A percentile compares a stretch with the other conserved stretches of the same genome.
Conservation (phyloP, 768 basidiomycete genomes). For the Russula ochroleuca region DNA sequence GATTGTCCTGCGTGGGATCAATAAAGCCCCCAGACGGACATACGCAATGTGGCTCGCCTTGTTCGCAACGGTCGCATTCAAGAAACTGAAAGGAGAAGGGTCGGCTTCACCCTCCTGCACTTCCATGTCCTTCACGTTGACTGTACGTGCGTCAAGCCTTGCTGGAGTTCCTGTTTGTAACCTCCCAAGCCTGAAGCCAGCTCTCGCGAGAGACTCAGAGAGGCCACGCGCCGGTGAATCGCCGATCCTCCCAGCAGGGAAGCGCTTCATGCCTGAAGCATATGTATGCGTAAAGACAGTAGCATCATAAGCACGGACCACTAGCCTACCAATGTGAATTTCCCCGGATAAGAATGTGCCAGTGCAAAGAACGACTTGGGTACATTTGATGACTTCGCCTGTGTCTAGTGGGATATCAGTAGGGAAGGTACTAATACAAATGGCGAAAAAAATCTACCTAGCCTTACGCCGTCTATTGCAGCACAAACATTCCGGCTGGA, state of each 20-base stretch:
- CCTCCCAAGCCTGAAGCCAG: slow-evolving; percentile 79
- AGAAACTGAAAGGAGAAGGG: slow-evolving; percentile 72
- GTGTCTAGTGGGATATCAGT: slow-evolving; percentile 45
- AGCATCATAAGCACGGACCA: background rate
- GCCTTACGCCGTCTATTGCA: slow-evolving; percentile 56
- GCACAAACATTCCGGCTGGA: slow-evolving; percentile 42
- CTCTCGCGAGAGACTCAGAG: slow-evolving; percentile 65
- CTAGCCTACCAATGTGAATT: slow-evolving; percentile 70
- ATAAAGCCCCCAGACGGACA: no score
- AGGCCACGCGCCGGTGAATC: slow-evolving; percentile 70
- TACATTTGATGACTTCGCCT: slow-evolving; percentile 70
- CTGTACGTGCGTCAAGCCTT: slow-evolving; percentile 62
- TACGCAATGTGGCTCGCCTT: slow-evolving; percentile 40
- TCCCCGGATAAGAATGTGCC: slow-evolving; percentile 90
- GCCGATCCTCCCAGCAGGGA: slow-evolving; percentile 73
- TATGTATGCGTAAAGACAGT: background rate
- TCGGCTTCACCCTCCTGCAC: slow-evolving; percentile 62
- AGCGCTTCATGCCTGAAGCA: slow-evolving; percentile 56
- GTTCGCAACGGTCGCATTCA: slow-evolving; percentile 65
- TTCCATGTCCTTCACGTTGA: slow-evolving; percentile 59
- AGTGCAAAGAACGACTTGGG: slow-evolving; percentile 82
- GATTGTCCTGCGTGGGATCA: slow-evolving; percentile 51
- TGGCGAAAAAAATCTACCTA: slow-evolving; percentile 44
- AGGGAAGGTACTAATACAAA: background rate
- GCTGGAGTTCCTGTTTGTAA: slow-evolving; percentile 88